phyloP scores from a whole-genome alignment of 352 stramenopile species.

The Phytopythium boreale region DNA sequence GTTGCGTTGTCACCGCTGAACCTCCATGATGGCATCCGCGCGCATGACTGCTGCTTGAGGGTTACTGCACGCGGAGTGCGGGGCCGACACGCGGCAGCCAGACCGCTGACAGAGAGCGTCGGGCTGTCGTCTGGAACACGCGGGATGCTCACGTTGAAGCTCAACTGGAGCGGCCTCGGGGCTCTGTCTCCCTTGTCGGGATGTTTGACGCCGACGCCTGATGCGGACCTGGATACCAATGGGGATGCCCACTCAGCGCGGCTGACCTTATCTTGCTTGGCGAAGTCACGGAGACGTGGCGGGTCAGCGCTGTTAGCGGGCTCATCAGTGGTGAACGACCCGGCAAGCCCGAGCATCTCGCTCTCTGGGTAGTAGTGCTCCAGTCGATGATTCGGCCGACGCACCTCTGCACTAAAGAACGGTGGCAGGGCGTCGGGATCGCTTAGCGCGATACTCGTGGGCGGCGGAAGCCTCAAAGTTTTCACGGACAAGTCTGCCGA shows the following conservation, averaged over 20 bases:
- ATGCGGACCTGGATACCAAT: constrained; percentile 4
- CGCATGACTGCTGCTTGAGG: not conserved
- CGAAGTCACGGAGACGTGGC: too few relatives aligned
- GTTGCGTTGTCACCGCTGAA: not conserved
- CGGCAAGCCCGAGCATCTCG: constrained; percentile 1
- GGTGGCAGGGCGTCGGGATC: constrained; percentile 23
- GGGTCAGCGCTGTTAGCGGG: not conserved
- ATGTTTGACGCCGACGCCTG: not conserved
- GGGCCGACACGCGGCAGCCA: not conserved
- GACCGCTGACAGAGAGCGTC: not conserved
- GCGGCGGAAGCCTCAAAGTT: not conserved
- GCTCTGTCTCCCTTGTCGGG: not conserved
- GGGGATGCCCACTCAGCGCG: constrained; percentile 1
- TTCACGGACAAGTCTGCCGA: not conserved
- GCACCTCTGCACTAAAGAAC: not conserved
- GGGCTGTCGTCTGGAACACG: constrained; percentile 2
- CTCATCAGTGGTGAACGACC: not conserved
- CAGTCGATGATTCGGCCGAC: not conserved
- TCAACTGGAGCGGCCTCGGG: constrained; percentile 5
- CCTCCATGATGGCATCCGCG: not conserved
- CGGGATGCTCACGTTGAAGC: not conserved
- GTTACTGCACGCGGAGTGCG: not conserved
- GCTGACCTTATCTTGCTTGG: constrained; percentile 17
- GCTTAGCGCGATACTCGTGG: constrained; percentile 9
- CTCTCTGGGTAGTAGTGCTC: constrained; percentile 6